phyloP scores from a whole-genome alignment of 2,329 filamentous ascomycete species.

The Phyllosticta citrichinensis region DNA sequence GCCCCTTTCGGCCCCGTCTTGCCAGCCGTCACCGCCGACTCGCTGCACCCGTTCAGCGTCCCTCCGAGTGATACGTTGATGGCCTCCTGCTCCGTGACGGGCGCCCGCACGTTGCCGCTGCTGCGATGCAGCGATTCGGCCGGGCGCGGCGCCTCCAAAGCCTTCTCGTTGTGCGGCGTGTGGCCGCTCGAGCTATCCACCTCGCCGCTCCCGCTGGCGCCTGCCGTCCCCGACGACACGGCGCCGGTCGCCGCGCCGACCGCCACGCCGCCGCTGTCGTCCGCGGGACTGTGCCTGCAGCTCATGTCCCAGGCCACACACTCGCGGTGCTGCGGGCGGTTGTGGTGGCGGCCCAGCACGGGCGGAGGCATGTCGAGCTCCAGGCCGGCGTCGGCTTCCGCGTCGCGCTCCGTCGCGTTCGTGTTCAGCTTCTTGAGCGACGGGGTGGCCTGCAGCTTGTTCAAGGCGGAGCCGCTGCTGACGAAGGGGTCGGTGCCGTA shows the following conservation, averaged over 20 bases:
- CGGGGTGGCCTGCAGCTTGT: not conserved
- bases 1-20: not conserved
- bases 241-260: not conserved
- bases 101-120: not conserved
- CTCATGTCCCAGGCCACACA: not conserved
- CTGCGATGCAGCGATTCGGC: not conserved
- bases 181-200: not conserved
- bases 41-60: not conserved
- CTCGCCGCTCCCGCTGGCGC: not conserved
- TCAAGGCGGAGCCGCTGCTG: not conserved
- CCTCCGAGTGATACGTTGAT: not conserved
- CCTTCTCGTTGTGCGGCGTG: not conserved
- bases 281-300: too few relatives aligned
- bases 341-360: not conserved
- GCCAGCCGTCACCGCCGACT: not conserved
- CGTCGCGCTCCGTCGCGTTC: not conserved
- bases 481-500: not conserved
- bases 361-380: not conserved
- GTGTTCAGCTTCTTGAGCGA: not conserved
- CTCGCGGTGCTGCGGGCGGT: not conserved
- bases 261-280: not conserved
- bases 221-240: not conserved
- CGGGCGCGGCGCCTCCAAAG: not conserved
- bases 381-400: not conserved
- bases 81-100: not conserved